Conservation (phyloP, 2,329 filamentous ascomycete genomes). For the Fusarium dimerum region DNA sequence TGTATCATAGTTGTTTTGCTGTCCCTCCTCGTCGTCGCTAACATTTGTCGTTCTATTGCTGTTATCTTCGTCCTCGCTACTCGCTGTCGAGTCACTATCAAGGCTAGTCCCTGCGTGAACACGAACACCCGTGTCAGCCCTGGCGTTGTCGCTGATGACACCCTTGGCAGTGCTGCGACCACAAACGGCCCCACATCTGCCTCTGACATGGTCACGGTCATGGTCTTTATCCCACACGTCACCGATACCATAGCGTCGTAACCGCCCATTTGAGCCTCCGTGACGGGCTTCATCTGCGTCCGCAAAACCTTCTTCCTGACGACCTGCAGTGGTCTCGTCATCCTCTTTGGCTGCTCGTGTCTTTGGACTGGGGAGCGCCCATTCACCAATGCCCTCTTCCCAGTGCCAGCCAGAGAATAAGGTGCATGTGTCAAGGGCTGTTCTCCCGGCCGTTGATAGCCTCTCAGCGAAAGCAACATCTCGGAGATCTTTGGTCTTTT, state of each 20-base stretch:
- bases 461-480: constrained; percentile 57
- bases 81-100: constrained; percentile 7
- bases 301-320: neutral
- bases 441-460: constrained; percentile 27
- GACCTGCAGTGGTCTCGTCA: too few species aligned
- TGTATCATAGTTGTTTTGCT: constrained; percentile 12
- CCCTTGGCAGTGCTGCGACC: neutral
- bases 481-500: constrained; percentile 52
- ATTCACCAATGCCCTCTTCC: constrained; percentile 45
- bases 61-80: constrained; percentile 11
- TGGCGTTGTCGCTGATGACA: constrained; percentile 5
- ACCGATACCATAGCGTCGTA: neutral
- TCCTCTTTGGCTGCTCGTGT: neutral
- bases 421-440: constrained; percentile 11
- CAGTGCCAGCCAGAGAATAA: constrained; percentile 41
- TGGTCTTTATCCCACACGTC: too few species aligned
- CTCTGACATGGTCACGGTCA: neutral
- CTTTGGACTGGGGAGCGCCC: constrained; percentile 32
- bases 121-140: neutral
- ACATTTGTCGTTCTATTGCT: constrained; percentile 9
- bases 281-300: neutral
- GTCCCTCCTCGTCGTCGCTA: constrained; percentile 6
- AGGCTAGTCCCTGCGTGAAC: neutral
- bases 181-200: neutral
- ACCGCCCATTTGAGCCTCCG: neutral